phyloP scores from a whole-genome alignment of 176 grass and related monocot genomes.

The Elaeis guineensis region DNA sequence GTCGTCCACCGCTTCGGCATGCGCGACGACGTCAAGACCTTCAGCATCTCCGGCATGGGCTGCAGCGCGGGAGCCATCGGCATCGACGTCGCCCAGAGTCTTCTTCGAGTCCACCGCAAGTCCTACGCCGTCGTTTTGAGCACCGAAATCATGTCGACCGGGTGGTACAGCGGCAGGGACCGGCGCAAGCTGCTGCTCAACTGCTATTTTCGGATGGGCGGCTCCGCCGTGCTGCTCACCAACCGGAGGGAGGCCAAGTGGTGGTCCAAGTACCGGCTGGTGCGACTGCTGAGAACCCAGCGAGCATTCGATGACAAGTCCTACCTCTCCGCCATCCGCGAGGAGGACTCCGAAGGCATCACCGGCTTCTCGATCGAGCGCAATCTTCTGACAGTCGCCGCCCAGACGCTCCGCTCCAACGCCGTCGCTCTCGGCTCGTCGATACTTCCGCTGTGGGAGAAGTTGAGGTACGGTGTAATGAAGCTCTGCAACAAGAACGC shows the following conservation, averaged over 20 bases:
- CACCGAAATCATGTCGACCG: conserved; percentile 62
- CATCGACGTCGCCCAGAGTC: conserved; percentile 35
- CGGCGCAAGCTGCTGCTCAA: conserved; percentile 66
- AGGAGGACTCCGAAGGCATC: conserved; percentile 65
- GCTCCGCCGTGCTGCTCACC: conserved; percentile 45
- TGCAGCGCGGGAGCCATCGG: conserved; percentile 47
- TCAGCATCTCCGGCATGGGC: conserved; percentile 79
- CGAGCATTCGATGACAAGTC: conserved; percentile 35
- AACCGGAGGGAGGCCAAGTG: not conserved
- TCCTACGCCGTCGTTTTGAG: conserved; percentile 53
- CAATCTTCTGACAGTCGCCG: conserved; percentile 32
- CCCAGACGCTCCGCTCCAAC: conserved; percentile 44
- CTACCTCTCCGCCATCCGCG: conserved; percentile 39
- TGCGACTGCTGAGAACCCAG: conserved; percentile 46
- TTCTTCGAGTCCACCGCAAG: conserved; percentile 16
- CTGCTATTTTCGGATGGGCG: conserved; percentile 72
- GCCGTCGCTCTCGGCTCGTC: conserved; percentile 26
- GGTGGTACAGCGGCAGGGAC: conserved; percentile 63
- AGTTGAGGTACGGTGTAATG: conserved; percentile 22
- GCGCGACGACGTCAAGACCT: conserved; percentile 35
- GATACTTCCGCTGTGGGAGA: conserved; percentile 57
- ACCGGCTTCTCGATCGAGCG: conserved; percentile 59
- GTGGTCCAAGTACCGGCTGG: conserved; percentile 43
- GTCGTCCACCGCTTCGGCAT: conserved; percentile 42
- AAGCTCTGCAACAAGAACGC: not conserved